These are phyloP conservation scores for Metschnikowia arizonensis DNA, from an alignment of 805 yeast species.

Conservation along the genomic window DNA sequence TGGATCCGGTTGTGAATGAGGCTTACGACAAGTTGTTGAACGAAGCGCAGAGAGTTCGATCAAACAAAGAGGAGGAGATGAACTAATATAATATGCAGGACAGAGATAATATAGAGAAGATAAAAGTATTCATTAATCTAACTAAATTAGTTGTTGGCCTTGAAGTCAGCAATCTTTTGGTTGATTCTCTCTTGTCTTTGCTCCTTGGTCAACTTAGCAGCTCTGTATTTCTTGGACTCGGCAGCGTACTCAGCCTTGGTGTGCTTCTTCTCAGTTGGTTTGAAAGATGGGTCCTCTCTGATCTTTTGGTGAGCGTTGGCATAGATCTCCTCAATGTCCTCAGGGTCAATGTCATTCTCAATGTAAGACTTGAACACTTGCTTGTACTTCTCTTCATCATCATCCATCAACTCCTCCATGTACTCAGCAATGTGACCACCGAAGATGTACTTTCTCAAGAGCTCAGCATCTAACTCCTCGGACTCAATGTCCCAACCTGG, in stretches of 20 bases:
- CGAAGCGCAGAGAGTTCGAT: conserved; percentile 61
- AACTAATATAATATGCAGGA: too few relatives aligned
- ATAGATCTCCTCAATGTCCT: conserved; percentile 94
- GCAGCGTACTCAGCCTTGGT: conserved; percentile 98
- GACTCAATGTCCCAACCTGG: conserved; percentile 99
- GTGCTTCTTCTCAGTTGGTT: conserved; percentile 87
- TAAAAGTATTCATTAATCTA: background rate
- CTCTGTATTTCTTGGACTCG: conserved; percentile 88
- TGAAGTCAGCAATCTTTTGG: conserved; percentile 91
- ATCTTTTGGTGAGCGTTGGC: conserved; percentile 89
- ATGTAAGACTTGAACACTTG: conserved; percentile 94
- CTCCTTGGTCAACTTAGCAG: conserved; percentile 81
- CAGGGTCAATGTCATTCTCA: conserved; percentile 96
- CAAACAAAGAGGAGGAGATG: conserved; percentile 32
- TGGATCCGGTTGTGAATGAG: conserved; percentile 56
- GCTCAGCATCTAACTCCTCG: conserved; percentile 97
- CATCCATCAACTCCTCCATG: conserved; percentile 99
- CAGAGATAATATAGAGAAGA: too few relatives aligned
- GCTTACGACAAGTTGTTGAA: conserved; percentile 69
- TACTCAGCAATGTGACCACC: conserved; percentile 99
- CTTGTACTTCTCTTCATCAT: conserved; percentile 99
- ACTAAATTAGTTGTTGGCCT: conserved; percentile 43
- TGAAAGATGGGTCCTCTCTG: conserved; percentile 92
- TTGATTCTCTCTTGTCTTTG: conserved; percentile 87
- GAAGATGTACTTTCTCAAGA: conserved; percentile 97